Conservation (phyloP, 768 basidiomycete genomes). For the Serendipita sp. region DNA sequence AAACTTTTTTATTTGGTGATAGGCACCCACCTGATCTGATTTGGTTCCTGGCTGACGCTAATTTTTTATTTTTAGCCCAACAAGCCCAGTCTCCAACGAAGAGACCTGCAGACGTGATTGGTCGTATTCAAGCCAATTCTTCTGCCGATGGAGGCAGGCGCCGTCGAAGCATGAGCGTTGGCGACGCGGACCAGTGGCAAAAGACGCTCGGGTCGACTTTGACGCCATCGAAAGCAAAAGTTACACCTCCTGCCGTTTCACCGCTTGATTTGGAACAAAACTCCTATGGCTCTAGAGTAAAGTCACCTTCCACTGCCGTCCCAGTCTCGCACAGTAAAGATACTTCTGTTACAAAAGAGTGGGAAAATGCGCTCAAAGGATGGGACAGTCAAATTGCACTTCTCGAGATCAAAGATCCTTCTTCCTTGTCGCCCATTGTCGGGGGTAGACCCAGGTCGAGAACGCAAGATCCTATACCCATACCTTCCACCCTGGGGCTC, state of each 20-base stretch:
- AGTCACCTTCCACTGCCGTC: too few relatives aligned
- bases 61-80: constrained; percentile 15
- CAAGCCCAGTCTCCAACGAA: constrained; percentile 11
- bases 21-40: constrained; percentile 20
- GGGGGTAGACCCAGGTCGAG: background rate
- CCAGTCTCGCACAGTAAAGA: background rate
- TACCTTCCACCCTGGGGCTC: background rate
- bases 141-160: constrained; percentile 22
- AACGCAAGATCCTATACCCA: background rate
- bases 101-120: background rate
- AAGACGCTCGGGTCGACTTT: constrained; percentile 28
- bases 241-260: background rate
- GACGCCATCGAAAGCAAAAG: constrained; percentile 18
- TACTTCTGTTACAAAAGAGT: constrained; percentile 15
- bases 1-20: too few relatives aligned
- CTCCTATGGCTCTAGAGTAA: background rate
- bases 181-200: constrained; percentile 35
- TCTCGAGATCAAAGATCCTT: background rate
- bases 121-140: constrained; percentile 16
- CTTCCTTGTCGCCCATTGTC: background rate
- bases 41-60: constrained; percentile 36
- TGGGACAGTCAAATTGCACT: constrained; percentile 24
- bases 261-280: background rate
- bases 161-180: constrained; percentile 59
- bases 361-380: constrained; percentile 38